Evolutionary conservation across 495 filamentous ascomycete species (phyloP).

Genomic region (Acidomyces sp.): DNA sequence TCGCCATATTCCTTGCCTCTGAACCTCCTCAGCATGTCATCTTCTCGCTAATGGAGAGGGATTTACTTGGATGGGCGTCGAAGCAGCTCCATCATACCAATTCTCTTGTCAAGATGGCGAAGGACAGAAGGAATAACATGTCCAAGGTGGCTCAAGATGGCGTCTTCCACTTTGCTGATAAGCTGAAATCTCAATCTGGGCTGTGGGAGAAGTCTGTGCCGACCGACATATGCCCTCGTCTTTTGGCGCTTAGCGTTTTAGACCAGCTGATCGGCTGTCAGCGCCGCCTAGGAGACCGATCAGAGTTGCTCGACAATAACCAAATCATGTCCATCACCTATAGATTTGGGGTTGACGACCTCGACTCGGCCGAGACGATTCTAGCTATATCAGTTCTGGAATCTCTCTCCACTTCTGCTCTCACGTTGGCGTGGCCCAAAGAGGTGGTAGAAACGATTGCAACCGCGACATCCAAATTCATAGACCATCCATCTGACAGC

Average conservation of each 20-base stretch:
- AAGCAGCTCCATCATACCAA: slow-evolving; percentile 38
- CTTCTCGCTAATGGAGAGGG: slow-evolving; percentile 21
- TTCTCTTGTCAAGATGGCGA: slow-evolving; percentile 42
- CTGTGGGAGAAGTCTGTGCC: slow-evolving; percentile 46
- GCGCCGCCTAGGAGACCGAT: slow-evolving; percentile 35
- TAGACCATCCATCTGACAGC: not conserved
- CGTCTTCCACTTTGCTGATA: slow-evolving; percentile 37
- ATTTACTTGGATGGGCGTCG: slow-evolving; percentile 38
- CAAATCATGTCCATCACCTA: slow-evolving; percentile 3
- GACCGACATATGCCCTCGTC: slow-evolving; percentile 43
- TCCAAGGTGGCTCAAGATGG: slow-evolving; percentile 46
- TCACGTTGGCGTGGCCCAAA: slow-evolving; percentile 7
- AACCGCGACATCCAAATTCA: not conserved
- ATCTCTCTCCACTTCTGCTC: slow-evolving; percentile 26
- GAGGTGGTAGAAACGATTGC: slow-evolving; percentile 4
- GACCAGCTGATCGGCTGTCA: slow-evolving; percentile 46
- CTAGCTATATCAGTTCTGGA: slow-evolving; percentile 53
- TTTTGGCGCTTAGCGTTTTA: slow-evolving; percentile 49
- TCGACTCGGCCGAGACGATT: slow-evolving; percentile 10
- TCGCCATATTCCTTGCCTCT: slow-evolving; percentile 43
- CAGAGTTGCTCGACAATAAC: slow-evolving; percentile 37
- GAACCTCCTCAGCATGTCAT: slow-evolving; percentile 37
- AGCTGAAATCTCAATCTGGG: slow-evolving; percentile 35
- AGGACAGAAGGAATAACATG: slow-evolving; percentile 54
- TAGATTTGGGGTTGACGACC: not conserved